These are phyloP conservation scores for Coleophoma cylindrospora DNA, from an alignment of 2,329 filamentous ascomycete species.

Conservation along the genomic window DNA sequence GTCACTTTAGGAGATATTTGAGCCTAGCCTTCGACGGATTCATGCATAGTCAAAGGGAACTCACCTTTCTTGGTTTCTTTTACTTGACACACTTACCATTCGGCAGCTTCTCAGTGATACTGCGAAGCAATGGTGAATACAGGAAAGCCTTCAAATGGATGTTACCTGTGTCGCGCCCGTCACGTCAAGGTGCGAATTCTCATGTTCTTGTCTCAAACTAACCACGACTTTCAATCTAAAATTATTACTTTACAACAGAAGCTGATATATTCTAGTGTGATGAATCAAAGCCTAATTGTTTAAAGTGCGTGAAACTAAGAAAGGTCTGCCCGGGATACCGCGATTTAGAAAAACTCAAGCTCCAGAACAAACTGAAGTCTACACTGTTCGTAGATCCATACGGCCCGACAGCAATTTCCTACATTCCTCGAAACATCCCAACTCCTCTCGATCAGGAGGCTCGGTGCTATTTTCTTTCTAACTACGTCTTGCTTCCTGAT, in stretches of 20 bases:
- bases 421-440: constrained; percentile 25
- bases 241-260: constrained; percentile 21
- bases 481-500: constrained; percentile 51
- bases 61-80: no score
- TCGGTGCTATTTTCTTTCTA: constrained; percentile 52
- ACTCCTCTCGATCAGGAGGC: constrained; percentile 48
- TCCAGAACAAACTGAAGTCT: constrained; percentile 66
- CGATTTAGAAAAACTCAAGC: constrained; percentile 55
- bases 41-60: no score
- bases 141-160: constrained; percentile 59
- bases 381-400: constrained; percentile 22
- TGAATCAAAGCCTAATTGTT: constrained; percentile 59
- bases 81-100: no score
- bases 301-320: constrained; percentile 57
- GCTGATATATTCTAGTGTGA: constrained; percentile 41
- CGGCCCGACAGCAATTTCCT: no score
- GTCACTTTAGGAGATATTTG: no score
- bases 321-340: constrained; percentile 61
- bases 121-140: constrained; percentile 50
- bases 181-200: constrained; percentile 57
- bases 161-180: constrained; percentile 66
- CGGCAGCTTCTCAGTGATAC: no score
- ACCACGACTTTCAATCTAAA: neutral
- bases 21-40: no score
- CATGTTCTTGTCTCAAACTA: neutral